These are phyloP conservation scores for Fistulinella cinereoalba DNA, from an alignment of 1,284 basidiomycete species.

Conservation along the genomic window DNA sequence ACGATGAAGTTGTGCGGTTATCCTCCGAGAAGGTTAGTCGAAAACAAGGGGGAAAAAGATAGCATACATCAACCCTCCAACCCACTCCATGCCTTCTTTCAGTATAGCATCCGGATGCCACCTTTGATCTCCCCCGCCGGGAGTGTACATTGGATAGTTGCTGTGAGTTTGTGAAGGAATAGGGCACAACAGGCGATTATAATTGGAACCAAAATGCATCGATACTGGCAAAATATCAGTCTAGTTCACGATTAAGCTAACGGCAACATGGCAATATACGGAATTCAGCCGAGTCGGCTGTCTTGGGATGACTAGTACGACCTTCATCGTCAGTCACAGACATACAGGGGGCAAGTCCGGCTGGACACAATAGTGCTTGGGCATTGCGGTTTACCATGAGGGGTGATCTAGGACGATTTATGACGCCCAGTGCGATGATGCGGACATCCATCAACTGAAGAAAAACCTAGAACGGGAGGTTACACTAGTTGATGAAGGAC, in stretches of 20 bases:
- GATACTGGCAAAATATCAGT: slow-evolving; percentile 1
- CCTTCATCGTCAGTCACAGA: background rate
- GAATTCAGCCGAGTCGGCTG: background rate
- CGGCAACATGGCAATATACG: slow-evolving; percentile 7
- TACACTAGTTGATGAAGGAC: slow-evolving; percentile 10
- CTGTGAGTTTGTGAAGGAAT: slow-evolving; percentile 50
- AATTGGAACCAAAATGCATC: slow-evolving; percentile 18
- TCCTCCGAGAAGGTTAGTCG: slow-evolving; percentile 39
- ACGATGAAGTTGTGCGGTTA: slow-evolving; percentile 61
- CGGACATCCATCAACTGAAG: slow-evolving; percentile 69
- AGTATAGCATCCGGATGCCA: slow-evolving; percentile 57
- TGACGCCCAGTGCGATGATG: slow-evolving; percentile 67
- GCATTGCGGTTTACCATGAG: slow-evolving; percentile 65
- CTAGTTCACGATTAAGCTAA: background rate
- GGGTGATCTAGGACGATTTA: slow-evolving; percentile 53
- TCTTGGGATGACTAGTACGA: background rate
- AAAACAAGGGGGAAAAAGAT: slow-evolving; percentile 1
- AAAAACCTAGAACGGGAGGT: slow-evolving; percentile 46
- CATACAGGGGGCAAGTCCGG: slow-evolving; percentile 46
- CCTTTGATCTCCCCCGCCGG: slow-evolving; percentile 62
- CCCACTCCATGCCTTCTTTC: slow-evolving; percentile 66
- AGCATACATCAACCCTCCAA: slow-evolving; percentile 66
- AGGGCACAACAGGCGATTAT: slow-evolving; percentile 52
- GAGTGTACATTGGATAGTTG: slow-evolving; percentile 71
- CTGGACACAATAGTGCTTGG: slow-evolving; percentile 61